Percentiles rank a stretch among this genome's conserved stretches.
These are phyloP conservation scores for Russula sp. DNA, from an alignment of 768 basidiomycete genomes.

Conservation along the genomic window DNA sequence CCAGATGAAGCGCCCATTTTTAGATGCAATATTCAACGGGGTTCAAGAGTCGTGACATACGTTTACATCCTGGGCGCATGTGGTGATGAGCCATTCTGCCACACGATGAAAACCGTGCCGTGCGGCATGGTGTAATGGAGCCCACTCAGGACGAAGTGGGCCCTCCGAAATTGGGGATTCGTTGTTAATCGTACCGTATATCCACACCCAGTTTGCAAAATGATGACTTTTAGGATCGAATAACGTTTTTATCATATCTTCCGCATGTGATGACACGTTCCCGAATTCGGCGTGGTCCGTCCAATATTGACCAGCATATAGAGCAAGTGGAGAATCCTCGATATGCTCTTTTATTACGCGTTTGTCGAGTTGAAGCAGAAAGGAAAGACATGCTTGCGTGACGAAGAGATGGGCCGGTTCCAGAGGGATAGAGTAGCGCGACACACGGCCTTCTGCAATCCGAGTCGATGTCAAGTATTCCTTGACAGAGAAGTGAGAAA, in stretches of 20 bases:
- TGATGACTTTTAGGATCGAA: neutral
- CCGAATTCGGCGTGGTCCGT: neutral
- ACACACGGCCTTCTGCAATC: neutral
- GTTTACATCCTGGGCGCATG: too few species aligned
- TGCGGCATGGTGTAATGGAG: neutral
- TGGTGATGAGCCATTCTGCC: neutral
- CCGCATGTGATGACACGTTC: neutral
- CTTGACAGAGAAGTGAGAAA: constrained; percentile 1
- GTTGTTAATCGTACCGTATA: neutral
- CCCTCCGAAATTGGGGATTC: accelerated
- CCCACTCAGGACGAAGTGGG: neutral
- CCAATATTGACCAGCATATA: neutral
- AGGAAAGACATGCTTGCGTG: neutral
- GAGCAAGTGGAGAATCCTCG: neutral
- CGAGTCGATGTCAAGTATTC: neutral
- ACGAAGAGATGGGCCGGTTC: neutral
- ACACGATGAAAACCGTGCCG: neutral
- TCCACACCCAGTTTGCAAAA: neutral
- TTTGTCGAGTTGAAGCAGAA: neutral
- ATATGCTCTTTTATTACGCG: neutral
- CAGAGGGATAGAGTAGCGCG: neutral
- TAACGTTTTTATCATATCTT: neutral
- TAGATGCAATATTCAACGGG: too few species aligned
- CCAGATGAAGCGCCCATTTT: too few species aligned
- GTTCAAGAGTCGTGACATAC: too few species aligned